Conservation (phyloP, 345 rosid species). For the Linum trigynum region DNA sequence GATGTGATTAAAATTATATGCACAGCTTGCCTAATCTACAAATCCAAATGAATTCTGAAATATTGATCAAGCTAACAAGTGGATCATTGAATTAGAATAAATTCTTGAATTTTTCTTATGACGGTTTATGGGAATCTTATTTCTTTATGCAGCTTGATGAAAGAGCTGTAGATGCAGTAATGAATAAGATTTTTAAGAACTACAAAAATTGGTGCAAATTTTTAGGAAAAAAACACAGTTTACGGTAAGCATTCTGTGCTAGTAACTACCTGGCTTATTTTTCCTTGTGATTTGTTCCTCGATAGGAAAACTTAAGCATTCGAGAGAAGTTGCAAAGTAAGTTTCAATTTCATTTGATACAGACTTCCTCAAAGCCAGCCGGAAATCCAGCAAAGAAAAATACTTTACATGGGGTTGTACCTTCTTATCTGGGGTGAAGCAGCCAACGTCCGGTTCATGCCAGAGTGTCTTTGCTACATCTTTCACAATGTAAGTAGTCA, state of each 20-base stretch:
- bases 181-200: slow-evolving; percentile 52
- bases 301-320: background rate
- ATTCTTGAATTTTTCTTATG: slow-evolving; percentile 3
- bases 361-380: background rate
- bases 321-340: background rate
- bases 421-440: slow-evolving; percentile 7
- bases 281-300: background rate
- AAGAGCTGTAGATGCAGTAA: slow-evolving; percentile 41
- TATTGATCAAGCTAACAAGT: background rate
- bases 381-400: slow-evolving; percentile 2
- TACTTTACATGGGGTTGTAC: slow-evolving; percentile 2
- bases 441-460: background rate
- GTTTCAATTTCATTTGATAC: background rate
- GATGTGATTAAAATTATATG: background rate
- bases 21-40: background rate
- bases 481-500: slow-evolving; percentile 1
- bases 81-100: background rate
- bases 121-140: background rate
- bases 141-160: slow-evolving; percentile 43
- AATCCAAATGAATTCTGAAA: background rate
- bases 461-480: slow-evolving; percentile 3
- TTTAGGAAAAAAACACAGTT: slow-evolving; percentile 57
- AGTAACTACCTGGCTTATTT: background rate
- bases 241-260: slow-evolving; percentile 35
- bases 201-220: slow-evolving; percentile 66